phyloP scores from a whole-genome alignment of 108 stramenopile genomes.

The Bacterosira constricta region DNA sequence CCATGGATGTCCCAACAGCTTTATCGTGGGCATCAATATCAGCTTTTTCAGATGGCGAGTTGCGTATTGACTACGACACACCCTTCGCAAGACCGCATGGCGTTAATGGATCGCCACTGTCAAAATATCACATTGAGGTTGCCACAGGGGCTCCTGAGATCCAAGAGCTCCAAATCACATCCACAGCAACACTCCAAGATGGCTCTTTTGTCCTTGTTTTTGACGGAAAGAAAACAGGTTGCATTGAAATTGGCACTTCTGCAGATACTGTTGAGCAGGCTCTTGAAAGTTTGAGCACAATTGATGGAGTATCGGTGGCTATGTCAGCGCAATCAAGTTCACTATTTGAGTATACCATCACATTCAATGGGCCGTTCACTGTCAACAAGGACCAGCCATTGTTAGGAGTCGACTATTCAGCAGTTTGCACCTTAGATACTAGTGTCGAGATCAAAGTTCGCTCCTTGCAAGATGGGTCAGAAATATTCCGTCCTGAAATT shows the following conservation, averaged over 20 bases:
- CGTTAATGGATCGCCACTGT: constrained; percentile 48
- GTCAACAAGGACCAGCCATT: constrained; percentile 22
- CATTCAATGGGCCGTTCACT: constrained; percentile 20
- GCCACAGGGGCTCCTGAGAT: constrained; percentile 28
- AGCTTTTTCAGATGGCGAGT: constrained; percentile 15
- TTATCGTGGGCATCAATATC: constrained; percentile 38
- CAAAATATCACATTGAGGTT: constrained; percentile 52
- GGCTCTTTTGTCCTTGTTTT: constrained; percentile 64
- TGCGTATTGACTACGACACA: constrained; percentile 60
- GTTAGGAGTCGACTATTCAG: constrained; percentile 20
- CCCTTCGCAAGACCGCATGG: constrained; percentile 52
- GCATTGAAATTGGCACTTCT: constrained; percentile 52
- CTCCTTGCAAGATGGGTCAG: constrained; percentile 11
- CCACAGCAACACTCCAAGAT: constrained; percentile 9
- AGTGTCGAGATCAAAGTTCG: background rate
- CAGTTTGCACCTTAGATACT: constrained; percentile 5
- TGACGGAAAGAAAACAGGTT: constrained; percentile 53
- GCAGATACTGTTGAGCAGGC: constrained; percentile 47
- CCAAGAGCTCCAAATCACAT: constrained; percentile 19
- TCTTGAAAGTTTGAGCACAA: constrained; percentile 57
- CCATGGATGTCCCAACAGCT: constrained; percentile 34
- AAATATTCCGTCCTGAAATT: constrained; percentile 39
- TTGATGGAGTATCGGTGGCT: constrained; percentile 51
- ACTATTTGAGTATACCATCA: constrained; percentile 8
- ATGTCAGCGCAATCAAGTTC: constrained; percentile 4